Percentiles rank a stretch among this genome's conserved stretches.
Evolutionary conservation across 2,329 filamentous ascomycete species (phyloP).

Genomic region (Xylariaceae sp.): DNA sequence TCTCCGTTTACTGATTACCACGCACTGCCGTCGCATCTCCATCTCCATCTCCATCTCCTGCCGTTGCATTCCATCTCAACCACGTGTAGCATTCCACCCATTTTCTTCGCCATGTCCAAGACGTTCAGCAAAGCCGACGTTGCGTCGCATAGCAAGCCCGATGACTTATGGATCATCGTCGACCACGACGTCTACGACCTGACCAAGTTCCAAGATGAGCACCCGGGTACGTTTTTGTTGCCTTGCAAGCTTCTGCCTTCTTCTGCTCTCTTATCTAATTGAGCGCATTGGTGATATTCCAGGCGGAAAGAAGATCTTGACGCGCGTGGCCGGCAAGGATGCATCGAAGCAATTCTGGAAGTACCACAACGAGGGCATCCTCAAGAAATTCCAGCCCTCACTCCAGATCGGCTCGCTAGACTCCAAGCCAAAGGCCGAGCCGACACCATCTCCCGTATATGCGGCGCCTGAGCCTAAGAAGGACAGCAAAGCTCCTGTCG

Average conservation of each 20-base stretch:
- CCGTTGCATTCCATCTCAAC: neutral
- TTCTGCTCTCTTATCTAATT: too few relatives aligned
- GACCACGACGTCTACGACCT: constrained; percentile 96
- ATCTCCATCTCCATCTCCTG: neutral
- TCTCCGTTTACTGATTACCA: too few relatives aligned
- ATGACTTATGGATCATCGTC: constrained; percentile 84
- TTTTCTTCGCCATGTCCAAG: constrained; percentile 67
- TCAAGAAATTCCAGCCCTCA: constrained; percentile 80
- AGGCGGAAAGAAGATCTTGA: constrained; percentile 65
- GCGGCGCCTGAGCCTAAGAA: constrained; percentile 35
- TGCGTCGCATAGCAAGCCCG: constrained; percentile 83
- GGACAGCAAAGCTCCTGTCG: constrained; percentile 35
- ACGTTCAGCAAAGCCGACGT: constrained; percentile 83
- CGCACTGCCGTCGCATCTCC: neutral
- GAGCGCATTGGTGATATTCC: neutral
- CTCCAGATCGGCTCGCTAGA: constrained; percentile 86
- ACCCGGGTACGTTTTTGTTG: constrained; percentile 61
- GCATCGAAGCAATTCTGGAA: constrained; percentile 69
- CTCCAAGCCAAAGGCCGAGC: constrained; percentile 70
- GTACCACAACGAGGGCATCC: constrained; percentile 79
- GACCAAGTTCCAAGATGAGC: constrained; percentile 82
- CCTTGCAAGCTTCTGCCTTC: neutral
- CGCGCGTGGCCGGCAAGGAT: constrained; percentile 63
- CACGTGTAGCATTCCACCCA: neutral
- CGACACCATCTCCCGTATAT: constrained; percentile 30